Evolutionary conservation across 306 rosid species (phyloP), one percentile per base, ranked within the genome.

Genomic region (Myrica gale): DNA sequence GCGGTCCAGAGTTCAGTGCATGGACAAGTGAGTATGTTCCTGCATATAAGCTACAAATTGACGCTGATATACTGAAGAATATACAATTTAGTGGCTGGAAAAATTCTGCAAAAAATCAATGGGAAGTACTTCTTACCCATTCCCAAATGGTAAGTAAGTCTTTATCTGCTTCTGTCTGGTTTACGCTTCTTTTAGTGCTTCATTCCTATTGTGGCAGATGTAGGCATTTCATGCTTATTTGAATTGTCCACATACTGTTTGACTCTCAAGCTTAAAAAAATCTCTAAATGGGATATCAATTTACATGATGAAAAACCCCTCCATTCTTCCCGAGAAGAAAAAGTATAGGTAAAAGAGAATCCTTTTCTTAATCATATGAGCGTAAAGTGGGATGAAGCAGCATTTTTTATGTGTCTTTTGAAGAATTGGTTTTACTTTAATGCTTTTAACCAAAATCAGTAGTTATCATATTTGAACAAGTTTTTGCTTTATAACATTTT

Each of bases 121-220:
- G 92, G 96, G 98, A 92, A 83, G 95, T 89, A 68, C 86, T 90
- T 83, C 85, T 90, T 87, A 92, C 98, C 75, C 96, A 94, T 90
- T 87, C 97, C 76, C 98, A 94, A 87, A 90, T 92, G 98, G 98
- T 94, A 92, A 52, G 75, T 71, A 53, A 46, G 80, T 81, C 84
- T 74, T 85, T 76, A 85, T 84, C 86, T 79, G 74, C 69, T 71
- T 69, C 39, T 42, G 68, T 54, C 74, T 65, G 73, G 46, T 73
- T 80, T 43, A 21, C 69, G 72, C 61, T 63, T 70, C 76, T 52
- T 9, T 7, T 45, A 47, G 19, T 52, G 9, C 4, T 78, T 78
- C 45, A 60, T 10, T 63, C 12, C 37, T 23, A 5, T 20, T 17
- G 70, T 65, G 17, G 37, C 21, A 9, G 70, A 65, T 77, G 32